phyloP scores from a whole-genome alignment of 73 alveolate species.

The Durusdinium trenchii region DNA sequence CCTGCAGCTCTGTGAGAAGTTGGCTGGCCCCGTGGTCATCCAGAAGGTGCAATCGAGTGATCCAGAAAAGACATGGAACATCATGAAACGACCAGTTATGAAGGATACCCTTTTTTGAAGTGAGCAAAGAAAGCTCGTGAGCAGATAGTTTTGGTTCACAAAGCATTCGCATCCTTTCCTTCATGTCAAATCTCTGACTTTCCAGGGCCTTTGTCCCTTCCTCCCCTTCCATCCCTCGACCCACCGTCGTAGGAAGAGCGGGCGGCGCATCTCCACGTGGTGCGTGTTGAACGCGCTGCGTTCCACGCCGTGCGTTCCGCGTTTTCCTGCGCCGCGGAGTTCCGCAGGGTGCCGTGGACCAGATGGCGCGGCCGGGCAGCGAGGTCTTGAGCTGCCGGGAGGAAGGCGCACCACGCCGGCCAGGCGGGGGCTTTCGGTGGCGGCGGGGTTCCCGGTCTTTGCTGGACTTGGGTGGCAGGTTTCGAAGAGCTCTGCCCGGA shows the following conservation, averaged over 20 bases:
- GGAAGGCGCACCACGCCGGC: conserved; percentile 82
- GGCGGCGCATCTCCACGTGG: not conserved
- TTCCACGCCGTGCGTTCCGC: not conserved
- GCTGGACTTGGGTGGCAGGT: no score
- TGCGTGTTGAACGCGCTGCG: not conserved
- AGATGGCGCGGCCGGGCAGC: conserved; percentile 33
- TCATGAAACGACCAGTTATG: not conserved
- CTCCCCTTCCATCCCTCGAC: not conserved
- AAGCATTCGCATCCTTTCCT: not conserved
- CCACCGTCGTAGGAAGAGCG: not conserved
- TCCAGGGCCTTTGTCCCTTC: not conserved
- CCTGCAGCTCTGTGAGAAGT: conserved; percentile 36
- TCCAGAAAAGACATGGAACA: not conserved
- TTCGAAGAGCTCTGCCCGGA: no score
- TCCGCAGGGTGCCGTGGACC: conserved; percentile 85
- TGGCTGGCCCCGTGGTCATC: conserved; percentile 65
- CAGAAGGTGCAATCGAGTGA: conserved; percentile 45
- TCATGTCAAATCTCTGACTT: not conserved
- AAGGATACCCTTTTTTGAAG: no score
- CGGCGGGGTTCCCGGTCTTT: not conserved
- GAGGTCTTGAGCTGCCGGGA: conserved; percentile 52
- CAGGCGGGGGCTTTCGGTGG: conserved; percentile 38
- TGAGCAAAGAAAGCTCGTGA: no score
- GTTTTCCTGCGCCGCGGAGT: not conserved
- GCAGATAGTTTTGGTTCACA: not conserved